Conservation (phyloP, 148 eudicot genomes). For the Fallopia convolvulus region DNA sequence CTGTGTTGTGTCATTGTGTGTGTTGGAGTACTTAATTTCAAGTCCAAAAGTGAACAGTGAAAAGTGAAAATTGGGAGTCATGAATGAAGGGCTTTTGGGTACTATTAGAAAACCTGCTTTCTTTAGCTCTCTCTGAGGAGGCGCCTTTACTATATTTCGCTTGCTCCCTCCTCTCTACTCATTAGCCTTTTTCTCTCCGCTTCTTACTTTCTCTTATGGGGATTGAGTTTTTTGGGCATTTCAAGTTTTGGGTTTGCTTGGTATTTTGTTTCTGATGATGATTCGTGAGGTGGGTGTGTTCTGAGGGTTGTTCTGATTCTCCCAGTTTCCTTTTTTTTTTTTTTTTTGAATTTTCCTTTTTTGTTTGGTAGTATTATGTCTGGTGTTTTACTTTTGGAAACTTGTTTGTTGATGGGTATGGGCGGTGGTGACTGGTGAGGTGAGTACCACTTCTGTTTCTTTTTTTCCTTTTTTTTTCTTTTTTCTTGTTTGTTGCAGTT, state of each 20-base stretch:
- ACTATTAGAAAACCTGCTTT: not conserved
- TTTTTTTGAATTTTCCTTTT: not conserved
- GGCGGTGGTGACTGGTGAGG: slow-evolving; percentile 3
- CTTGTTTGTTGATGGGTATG: slow-evolving; percentile 6
- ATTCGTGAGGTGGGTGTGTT: not conserved
- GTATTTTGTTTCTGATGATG: not conserved
- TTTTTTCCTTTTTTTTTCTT: not conserved
- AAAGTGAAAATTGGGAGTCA: not conserved
- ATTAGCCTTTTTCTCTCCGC: not conserved
- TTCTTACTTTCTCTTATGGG: not conserved
- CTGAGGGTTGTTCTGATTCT: not conserved
- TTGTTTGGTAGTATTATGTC: not conserved
- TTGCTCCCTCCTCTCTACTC: not conserved
- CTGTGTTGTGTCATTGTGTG: not conserved
- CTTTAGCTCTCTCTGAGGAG: not conserved
- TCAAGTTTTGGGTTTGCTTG: not conserved
- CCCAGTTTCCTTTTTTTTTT: not conserved
- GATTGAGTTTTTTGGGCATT: not conserved
- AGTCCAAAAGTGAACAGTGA: not conserved
- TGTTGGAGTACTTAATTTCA: not conserved
- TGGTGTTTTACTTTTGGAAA: slow-evolving; percentile 2
- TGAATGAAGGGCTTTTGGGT: slow-evolving; percentile 5
- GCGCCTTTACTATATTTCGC: not conserved
- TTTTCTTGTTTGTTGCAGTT: not conserved
- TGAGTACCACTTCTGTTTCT: slow-evolving; percentile 2